Conservation (phyloP, 2,329 filamentous ascomycete species). For the Reticulascus tulasneorum region DNA sequence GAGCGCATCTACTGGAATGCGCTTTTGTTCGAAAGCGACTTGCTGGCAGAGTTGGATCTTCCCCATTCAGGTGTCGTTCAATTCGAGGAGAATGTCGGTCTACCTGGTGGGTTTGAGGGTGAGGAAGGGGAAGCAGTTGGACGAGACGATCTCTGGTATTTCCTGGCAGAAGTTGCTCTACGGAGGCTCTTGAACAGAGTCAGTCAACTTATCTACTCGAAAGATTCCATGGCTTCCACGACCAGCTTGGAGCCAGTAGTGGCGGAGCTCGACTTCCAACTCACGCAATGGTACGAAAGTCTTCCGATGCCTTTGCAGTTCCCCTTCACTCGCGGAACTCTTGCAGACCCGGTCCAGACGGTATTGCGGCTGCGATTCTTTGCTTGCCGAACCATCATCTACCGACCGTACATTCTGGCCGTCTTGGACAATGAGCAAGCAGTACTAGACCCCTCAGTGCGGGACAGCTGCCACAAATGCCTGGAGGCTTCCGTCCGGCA, state of each 20-base stretch:
- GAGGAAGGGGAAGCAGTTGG: slow-evolving; percentile 61
- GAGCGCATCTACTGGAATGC: slow-evolving; percentile 84
- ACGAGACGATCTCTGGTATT: slow-evolving; percentile 80
- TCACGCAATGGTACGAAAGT: slow-evolving; percentile 81
- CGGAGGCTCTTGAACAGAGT: slow-evolving; percentile 73
- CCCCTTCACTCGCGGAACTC: slow-evolving; percentile 62
- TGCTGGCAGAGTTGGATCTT: slow-evolving; percentile 74
- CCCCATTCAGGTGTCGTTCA: slow-evolving; percentile 80
- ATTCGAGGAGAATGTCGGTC: slow-evolving; percentile 74
- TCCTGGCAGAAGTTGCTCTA: slow-evolving; percentile 76
- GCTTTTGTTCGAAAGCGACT: slow-evolving; percentile 74
- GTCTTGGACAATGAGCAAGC: slow-evolving; percentile 75
- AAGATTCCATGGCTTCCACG: slow-evolving; percentile 67
- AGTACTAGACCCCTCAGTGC: slow-evolving; percentile 66
- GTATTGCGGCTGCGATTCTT: slow-evolving; percentile 77
- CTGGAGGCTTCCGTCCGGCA: slow-evolving; percentile 76
- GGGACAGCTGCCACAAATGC: slow-evolving; percentile 76
- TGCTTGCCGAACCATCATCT: slow-evolving; percentile 82
- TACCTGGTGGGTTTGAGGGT: slow-evolving; percentile 76
- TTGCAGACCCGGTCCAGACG: slow-evolving; percentile 73
- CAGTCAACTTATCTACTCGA: slow-evolving; percentile 75
- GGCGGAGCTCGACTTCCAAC: slow-evolving; percentile 74
- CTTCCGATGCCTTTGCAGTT: slow-evolving; percentile 73
- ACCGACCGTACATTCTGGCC: slow-evolving; percentile 76
- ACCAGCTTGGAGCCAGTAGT: slow-evolving; percentile 73